These are phyloP conservation scores for Yarrowia alimentaria DNA, from an alignment of 805 yeast species.

Conservation along the genomic window DNA sequence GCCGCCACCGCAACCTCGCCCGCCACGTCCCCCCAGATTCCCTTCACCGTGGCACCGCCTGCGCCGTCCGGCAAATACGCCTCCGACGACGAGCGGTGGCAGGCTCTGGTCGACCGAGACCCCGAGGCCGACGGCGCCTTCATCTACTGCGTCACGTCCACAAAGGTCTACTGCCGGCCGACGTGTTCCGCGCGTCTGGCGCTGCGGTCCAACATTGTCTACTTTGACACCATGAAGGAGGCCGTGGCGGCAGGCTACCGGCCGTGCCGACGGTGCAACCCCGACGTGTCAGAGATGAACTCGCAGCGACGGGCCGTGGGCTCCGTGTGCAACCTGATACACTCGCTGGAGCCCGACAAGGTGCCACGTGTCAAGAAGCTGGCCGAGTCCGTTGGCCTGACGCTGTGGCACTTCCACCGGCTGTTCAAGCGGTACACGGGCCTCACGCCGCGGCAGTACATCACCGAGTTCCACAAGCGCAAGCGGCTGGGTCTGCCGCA, in stretches of 20 bases:
- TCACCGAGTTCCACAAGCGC: slow-evolving; percentile 26
- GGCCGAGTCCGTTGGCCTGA: slow-evolving; percentile 22
- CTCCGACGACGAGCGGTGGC: slow-evolving; percentile 32
- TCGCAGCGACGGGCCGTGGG: slow-evolving; percentile 26
- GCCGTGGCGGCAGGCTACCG: slow-evolving; percentile 49
- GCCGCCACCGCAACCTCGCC: not conserved
- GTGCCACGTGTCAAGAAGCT: slow-evolving; percentile 27
- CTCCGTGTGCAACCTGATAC: slow-evolving; percentile 20
- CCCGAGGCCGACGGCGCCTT: slow-evolving; percentile 49
- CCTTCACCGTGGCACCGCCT: slow-evolving; percentile 20
- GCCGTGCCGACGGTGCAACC: slow-evolving; percentile 59
- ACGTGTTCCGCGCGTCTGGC: slow-evolving; percentile 54
- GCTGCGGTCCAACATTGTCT: slow-evolving; percentile 45
- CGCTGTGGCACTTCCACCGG: slow-evolving; percentile 27
- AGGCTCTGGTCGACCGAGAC: slow-evolving; percentile 51
- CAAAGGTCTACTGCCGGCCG: slow-evolving; percentile 59
- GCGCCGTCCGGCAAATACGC: slow-evolving; percentile 35
- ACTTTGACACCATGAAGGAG: slow-evolving; percentile 44
- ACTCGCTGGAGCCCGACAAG: slow-evolving; percentile 28
- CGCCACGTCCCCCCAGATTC: slow-evolving; percentile 9
- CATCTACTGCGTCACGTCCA: slow-evolving; percentile 37
- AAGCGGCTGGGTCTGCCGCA: slow-evolving; percentile 25
- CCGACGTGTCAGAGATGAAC: slow-evolving; percentile 38
- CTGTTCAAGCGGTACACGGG: slow-evolving; percentile 27
- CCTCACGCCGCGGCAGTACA: slow-evolving; percentile 25